Evolutionary conservation across 805 yeast genomes (phyloP).

Genomic region (Yamadazyma akitaensis): DNA sequence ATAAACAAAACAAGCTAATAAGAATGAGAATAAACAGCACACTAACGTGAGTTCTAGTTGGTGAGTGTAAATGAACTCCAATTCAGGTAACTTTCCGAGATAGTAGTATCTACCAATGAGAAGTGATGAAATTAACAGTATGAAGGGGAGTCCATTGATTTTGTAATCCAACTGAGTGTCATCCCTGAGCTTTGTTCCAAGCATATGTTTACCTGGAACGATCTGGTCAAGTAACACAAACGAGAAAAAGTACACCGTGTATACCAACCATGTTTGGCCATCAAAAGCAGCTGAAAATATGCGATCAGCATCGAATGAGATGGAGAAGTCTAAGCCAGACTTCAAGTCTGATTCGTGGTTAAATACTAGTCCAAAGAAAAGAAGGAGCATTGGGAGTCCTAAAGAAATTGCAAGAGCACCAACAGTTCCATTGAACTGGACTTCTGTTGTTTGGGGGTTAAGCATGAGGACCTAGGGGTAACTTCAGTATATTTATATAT

Average conservation of each 20-base stretch:
- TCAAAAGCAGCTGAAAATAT: constrained; percentile 3
- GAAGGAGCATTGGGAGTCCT: constrained; percentile 63
- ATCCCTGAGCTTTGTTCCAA: constrained; percentile 75
- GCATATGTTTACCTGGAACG: constrained; percentile 53
- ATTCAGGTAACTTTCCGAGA: constrained; percentile 59
- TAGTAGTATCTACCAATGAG: constrained; percentile 54
- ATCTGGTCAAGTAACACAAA: constrained; percentile 62
- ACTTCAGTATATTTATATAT: not conserved
- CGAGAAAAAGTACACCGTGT: constrained; percentile 67
- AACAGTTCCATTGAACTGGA: constrained; percentile 73
- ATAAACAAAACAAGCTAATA: constrained; percentile 65
- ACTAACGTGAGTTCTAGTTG: constrained; percentile 61
- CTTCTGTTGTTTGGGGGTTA: constrained; percentile 69
- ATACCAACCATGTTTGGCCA: constrained; percentile 55
- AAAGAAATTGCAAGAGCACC: constrained; percentile 70
- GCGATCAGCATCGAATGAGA: constrained; percentile 27
- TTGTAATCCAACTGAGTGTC: constrained; percentile 68
- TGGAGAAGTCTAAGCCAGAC: constrained; percentile 27
- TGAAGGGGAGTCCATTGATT: constrained; percentile 73
- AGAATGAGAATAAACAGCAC: constrained; percentile 59
- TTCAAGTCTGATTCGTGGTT: constrained; percentile 32
- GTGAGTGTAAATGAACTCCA: constrained; percentile 70
- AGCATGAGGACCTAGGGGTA: constrained; percentile 21
- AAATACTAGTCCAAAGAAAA: constrained; percentile 56
- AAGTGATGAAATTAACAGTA: constrained; percentile 32